Evolutionary conservation across 768 basidiomycete species (phyloP), one percentile per base, ranked within the genome.

Genomic region (Trametes punicea): DNA sequence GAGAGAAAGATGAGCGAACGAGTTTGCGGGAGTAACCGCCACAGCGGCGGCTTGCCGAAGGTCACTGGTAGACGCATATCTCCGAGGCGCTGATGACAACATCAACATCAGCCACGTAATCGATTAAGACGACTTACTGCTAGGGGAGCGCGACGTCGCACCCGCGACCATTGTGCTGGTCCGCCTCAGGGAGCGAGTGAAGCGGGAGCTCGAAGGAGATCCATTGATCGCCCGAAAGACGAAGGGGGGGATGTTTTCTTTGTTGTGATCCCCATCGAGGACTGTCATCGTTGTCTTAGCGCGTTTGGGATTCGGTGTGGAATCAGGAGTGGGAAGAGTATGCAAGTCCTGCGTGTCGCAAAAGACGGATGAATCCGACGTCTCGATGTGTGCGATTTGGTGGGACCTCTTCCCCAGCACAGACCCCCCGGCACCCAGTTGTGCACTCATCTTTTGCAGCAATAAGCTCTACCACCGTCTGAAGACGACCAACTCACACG

Each of bases 181-280:
- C 8, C 74, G 71, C 21, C 77, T 69, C 25, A 75, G 64, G 16
- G 73, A 69, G 55, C 81, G 73, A 4, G 75, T 64, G 16, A 30
- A 31, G 30, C 60, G 55, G 8, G 51, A 38, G 13, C 61, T 45
- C n/a, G n/a, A n/a, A 6, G 67, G 49, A 26, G 75, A 73, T 66
- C 23, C 60, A 39, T 67, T 74, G 60, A 77, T 56, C 11, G 67
- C 58, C 42, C 79, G 75, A 29, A 65, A 60, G 42, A 69, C 70
- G 60, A 79, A 77, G 1, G 88, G 88, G n/a, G 87, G 85, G 16
- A 89, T 77, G 62, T 90, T 90, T 69, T 90, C 88, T 74, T 90
- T 90, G 70, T 90, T 90, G 21, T 76, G 74, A 47, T 83, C 81
- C 38, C 78, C 81, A 57, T 85, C 84, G 18, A 77, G 50, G 29